Evolutionary conservation across 2,329 filamentous ascomycete genomes (phyloP), one percentile per base, ranked within the genome.

Genomic region (Penicillium sp.): DNA sequence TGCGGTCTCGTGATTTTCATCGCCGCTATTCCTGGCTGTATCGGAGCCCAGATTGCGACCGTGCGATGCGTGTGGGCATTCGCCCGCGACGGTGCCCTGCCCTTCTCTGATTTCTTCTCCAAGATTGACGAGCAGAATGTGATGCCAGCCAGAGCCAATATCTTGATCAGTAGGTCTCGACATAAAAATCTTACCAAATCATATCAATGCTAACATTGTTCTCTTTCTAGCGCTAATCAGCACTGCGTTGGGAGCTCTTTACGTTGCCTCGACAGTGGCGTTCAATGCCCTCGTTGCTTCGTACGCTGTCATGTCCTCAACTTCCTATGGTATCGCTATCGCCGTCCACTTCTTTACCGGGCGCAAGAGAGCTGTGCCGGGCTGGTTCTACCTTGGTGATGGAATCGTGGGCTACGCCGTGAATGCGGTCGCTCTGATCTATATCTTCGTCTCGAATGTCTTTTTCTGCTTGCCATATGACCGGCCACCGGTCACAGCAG

Each of bases 251-350:
- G 52, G 52, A 22, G 52, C 52, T 12, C 52, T 54, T 1, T 54
- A 54, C 20, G 52, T 54, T n/a, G 47, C 52, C n/a, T 54, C 52
- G 6, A 42, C 47, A 3, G 41, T 44, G 20, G 52, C 52, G 2
- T 54, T 54, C 29, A 54, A 54, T 23, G 47, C 52, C 29, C 47
- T 54, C 40, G 52, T 54, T 8, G 52, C 52, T 9, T 54, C 52
- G 12, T 54, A 54, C 41, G 52, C 52, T 3, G 47, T 54, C 31
- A 54, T 54, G 52, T 54, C 52, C 14, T 37, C 46, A 2, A 54
- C 52, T 7, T 54, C 52, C 5, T 54, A 49, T 11, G 47, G 52
- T 23, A 50, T 54, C 12, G 52, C 52, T 7, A 54, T 54, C 14
- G 52, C 37, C 5, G 47, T 54, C 4, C 52, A 54, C 20, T 49